These are phyloP conservation scores for Cetraspora pellucida DNA, from an alignment of 192 early-diverging fungal genomes.

Conservation along the genomic window DNA sequence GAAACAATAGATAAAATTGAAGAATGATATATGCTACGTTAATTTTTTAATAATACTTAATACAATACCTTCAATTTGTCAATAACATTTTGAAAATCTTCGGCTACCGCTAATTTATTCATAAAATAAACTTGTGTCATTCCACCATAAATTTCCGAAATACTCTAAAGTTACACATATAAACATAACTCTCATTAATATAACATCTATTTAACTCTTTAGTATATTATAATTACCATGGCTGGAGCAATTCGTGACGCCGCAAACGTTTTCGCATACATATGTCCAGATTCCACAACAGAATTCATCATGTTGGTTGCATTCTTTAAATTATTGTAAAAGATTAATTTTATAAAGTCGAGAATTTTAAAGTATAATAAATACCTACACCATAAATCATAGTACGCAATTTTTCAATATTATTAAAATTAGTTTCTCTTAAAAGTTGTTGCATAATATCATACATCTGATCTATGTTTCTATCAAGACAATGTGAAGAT, in stretches of 20 bases:
- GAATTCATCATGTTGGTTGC: constrained; percentile 76
- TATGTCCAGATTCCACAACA: constrained; percentile 81
- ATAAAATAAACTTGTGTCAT: constrained; percentile 82
- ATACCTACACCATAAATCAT: constrained; percentile 63
- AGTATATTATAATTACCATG: constrained; percentile 41
- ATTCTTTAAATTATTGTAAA: constrained; percentile 43
- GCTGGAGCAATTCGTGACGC: constrained; percentile 62
- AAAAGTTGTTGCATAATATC: constrained; percentile 71
- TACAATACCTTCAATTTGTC: constrained; percentile 63
- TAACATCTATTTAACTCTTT: not conserved
- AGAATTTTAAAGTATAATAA: not conserved
- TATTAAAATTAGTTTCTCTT: constrained; percentile 70
- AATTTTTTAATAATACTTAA: too few species aligned
- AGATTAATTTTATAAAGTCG: not conserved
- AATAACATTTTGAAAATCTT: constrained; percentile 65
- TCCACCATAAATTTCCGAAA: constrained; percentile 54
- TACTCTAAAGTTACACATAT: constrained; percentile 19
- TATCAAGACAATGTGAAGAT: constrained; percentile 68
- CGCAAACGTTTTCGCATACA: constrained; percentile 76
- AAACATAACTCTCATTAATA: not conserved
- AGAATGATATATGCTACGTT: not conserved
- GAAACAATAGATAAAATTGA: not conserved
- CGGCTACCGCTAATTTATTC: constrained; percentile 66
- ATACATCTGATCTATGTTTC: constrained; percentile 77
- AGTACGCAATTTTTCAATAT: constrained; percentile 72